A percentile compares a stretch with the other conserved stretches of the same genome.
phyloP scores from a whole-genome alignment of 2,329 filamentous ascomycete species.

The Arthrinium phaeospermum region DNA sequence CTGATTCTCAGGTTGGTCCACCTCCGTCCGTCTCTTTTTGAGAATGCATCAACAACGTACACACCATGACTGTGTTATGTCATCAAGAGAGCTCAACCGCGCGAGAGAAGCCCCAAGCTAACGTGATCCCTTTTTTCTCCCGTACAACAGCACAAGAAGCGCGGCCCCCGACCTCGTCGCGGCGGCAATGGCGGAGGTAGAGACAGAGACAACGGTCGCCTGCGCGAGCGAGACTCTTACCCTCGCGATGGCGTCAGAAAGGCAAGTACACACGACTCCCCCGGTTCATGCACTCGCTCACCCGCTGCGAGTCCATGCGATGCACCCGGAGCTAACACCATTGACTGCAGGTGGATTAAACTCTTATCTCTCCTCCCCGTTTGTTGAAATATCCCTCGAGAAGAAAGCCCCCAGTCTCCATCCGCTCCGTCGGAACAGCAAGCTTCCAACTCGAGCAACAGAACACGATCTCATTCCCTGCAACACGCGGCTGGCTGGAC shows the following conservation, averaged over 20 bases:
- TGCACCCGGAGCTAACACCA: conserved; percentile 26
- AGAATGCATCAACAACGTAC: background rate
- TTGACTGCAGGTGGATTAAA: conserved; percentile 38
- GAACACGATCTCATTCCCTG: conserved; percentile 24
- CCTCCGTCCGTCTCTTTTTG: background rate
- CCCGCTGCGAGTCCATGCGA: background rate
- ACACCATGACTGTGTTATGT: background rate
- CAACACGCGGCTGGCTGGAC: background rate
- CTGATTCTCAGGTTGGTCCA: conserved; percentile 39
- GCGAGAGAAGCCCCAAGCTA: conserved; percentile 19
- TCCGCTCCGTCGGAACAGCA: conserved; percentile 41
- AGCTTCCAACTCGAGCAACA: conserved; percentile 30
- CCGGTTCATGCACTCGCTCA: background rate
- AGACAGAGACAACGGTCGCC: conserved; percentile 25
- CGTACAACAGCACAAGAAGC: conserved; percentile 31
- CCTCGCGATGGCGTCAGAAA: conserved; percentile 90
- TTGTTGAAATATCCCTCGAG: conserved; percentile 34
- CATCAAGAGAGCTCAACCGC: background rate
- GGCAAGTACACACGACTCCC: conserved; percentile 50
- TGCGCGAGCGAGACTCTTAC: conserved; percentile 50
- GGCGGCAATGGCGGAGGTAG: conserved; percentile 21
- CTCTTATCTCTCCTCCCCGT: conserved; percentile 39
- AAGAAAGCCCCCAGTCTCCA: conserved; percentile 38
- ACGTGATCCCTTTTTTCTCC: conserved; percentile 13
- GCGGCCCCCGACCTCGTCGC: conserved; percentile 35